Conservation (phyloP, 805 yeast genomes). For the Pichia cabralensis region DNA sequence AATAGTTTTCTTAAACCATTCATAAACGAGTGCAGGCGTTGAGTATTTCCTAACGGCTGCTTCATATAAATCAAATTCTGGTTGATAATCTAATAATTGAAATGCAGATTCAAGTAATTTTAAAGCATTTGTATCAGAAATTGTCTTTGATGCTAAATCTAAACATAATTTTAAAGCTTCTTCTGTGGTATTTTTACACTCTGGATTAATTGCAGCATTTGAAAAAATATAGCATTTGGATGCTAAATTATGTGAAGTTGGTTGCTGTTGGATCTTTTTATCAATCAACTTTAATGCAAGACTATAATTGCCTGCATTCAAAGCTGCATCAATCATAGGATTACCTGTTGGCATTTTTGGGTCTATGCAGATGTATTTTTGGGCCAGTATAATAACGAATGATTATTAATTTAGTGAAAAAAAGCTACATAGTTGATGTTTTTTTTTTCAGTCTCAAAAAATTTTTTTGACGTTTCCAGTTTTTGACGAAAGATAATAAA, state of each 20-base stretch:
- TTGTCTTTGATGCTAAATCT: conserved; percentile 27
- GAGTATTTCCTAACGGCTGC: conserved; percentile 50
- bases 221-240: conserved; percentile 29
- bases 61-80: conserved; percentile 42
- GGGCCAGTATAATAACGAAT: too few species aligned
- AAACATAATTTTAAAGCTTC: conserved; percentile 27
- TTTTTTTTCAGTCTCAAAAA: too few species aligned
- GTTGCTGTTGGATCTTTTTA: conserved; percentile 42
- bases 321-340: conserved; percentile 17
- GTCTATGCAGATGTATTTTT: too few species aligned
- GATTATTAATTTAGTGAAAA: too few species aligned
- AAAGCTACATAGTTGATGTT: too few species aligned
- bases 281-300: conserved; percentile 41
- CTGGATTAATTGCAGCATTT: conserved; percentile 19
- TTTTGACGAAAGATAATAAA: too few species aligned
- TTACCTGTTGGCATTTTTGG: conserved; percentile 14
- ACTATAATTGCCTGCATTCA: conserved; percentile 37
- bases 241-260: conserved; percentile 47
- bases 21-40: conserved; percentile 32
- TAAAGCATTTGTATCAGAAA: conserved; percentile 48
- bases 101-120: conserved; percentile 38
- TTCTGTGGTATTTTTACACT: conserved; percentile 5
- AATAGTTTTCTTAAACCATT: conserved; percentile 51
- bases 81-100: conserved; percentile 25
- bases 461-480: too few species aligned